A percentile compares a stretch with the other conserved stretches of the same genome.
Evolutionary conservation across 768 basidiomycete species (phyloP).

Genomic region (Nevesoporus exiguus): DNA sequence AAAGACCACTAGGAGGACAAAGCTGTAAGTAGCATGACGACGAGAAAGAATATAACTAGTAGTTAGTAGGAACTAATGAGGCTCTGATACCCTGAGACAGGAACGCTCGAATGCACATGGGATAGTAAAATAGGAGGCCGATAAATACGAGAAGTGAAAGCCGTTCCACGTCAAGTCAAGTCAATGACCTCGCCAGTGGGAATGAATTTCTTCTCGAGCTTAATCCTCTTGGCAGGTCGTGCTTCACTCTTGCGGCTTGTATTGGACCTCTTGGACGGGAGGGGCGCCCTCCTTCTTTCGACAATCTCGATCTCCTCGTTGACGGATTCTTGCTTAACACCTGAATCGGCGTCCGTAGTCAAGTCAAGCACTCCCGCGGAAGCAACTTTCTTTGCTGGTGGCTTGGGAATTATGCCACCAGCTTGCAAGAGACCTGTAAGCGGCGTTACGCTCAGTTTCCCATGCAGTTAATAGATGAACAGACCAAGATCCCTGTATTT

Average conservation of each 20-base stretch:
- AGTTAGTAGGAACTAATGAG: neutral
- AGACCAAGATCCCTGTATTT: conserved; percentile 29
- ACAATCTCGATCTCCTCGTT: conserved; percentile 8
- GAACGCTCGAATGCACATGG: neutral
- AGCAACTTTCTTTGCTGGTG: neutral
- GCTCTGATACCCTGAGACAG: neutral
- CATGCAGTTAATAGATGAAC: conserved; percentile 1
- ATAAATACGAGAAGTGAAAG: neutral
- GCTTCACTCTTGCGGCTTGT: neutral
- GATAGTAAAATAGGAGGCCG: neutral
- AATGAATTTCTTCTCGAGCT: conserved; percentile 19
- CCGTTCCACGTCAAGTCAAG: conserved; percentile 23
- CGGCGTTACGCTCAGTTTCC: neutral
- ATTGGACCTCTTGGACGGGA: conserved; percentile 6
- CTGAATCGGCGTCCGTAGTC: neutral
- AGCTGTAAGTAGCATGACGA: neutral
- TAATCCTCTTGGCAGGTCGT: conserved; percentile 25
- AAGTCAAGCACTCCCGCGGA: conserved; percentile 23
- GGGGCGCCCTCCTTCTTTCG: neutral
- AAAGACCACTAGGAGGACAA: neutral
- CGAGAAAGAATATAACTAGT: neutral
- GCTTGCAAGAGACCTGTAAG: conserved; percentile 27
- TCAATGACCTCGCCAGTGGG: conserved; percentile 29
- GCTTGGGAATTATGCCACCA: conserved; percentile 24
- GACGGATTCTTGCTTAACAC: conserved; percentile 10